Evolutionary conservation across 345 rosid genomes (phyloP).

Genomic region (Garcia nutans): DNA sequence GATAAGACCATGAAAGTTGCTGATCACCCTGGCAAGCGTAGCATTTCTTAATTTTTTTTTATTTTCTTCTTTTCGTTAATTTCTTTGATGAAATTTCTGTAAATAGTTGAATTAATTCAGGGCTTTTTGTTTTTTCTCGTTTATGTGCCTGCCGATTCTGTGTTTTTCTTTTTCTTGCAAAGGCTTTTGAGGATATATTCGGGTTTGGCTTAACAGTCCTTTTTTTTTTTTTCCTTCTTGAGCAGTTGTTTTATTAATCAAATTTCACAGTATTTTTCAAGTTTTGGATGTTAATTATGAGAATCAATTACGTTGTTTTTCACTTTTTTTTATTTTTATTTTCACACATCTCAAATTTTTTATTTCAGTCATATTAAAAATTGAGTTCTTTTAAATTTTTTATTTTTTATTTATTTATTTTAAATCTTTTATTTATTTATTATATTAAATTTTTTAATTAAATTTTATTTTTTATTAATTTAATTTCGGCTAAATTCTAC

Average conservation of each 20-base stretch:
- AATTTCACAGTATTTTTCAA: background rate
- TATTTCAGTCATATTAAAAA: too few species aligned
- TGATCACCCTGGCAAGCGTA: slow-evolving; percentile 70
- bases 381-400: too few species aligned
- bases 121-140: background rate
- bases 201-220: slow-evolving; percentile 5
- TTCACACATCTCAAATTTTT: too few species aligned
- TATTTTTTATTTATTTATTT: too few species aligned
- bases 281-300: background rate
- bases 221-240: background rate
- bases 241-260: background rate
- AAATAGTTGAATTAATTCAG: background rate
- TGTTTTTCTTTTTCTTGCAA: background rate
- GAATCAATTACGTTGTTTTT: too few species aligned
- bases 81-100: background rate
- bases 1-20: slow-evolving; percentile 77
- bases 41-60: slow-evolving; percentile 25
- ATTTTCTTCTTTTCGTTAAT: too few species aligned
- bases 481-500: too few species aligned
- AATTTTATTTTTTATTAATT: too few species aligned
- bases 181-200: background rate
- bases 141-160: slow-evolving; percentile 16
- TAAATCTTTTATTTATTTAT: too few species aligned
- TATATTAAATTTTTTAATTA: too few species aligned
- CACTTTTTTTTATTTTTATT: too few species aligned